phyloP scores from a whole-genome alignment of 345 rosid genomes.

The Eucalyptus cloeziana region DNA sequence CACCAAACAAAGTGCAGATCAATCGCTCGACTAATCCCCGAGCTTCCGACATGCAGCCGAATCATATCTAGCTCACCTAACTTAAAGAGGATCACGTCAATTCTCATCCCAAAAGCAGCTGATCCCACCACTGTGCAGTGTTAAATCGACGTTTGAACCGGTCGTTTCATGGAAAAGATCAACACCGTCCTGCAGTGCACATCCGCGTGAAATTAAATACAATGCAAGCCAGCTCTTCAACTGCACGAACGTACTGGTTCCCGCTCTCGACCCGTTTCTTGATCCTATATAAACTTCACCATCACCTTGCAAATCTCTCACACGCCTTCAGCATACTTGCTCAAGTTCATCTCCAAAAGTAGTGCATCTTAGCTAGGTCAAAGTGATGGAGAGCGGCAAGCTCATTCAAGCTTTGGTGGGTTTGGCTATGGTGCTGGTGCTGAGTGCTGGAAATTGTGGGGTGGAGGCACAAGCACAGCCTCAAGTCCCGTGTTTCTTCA shows the following conservation, averaged over 20 bases:
- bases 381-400: background rate
- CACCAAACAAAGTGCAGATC: background rate
- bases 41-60: background rate
- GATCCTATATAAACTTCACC: background rate
- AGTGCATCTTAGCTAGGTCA: background rate
- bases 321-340: background rate
- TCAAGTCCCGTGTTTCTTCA: constrained; percentile 23
- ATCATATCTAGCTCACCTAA: background rate
- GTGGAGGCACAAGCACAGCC: background rate
- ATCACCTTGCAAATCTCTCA: background rate
- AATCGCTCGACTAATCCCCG: background rate
- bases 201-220: background rate
- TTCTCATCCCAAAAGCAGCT: background rate
- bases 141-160: background rate
- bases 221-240: background rate
- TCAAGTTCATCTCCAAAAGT: background rate
- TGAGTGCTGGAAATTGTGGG: background rate
- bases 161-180: background rate
- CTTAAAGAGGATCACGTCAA: background rate
- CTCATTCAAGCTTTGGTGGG: background rate
- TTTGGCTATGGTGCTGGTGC: background rate
- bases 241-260: background rate
- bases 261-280: background rate
- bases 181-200: background rate
- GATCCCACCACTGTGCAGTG: background rate